These are phyloP conservation scores for Cetraspora pellucida DNA, from an alignment of 192 early-diverging fungal genomes.

Conservation along the genomic window DNA sequence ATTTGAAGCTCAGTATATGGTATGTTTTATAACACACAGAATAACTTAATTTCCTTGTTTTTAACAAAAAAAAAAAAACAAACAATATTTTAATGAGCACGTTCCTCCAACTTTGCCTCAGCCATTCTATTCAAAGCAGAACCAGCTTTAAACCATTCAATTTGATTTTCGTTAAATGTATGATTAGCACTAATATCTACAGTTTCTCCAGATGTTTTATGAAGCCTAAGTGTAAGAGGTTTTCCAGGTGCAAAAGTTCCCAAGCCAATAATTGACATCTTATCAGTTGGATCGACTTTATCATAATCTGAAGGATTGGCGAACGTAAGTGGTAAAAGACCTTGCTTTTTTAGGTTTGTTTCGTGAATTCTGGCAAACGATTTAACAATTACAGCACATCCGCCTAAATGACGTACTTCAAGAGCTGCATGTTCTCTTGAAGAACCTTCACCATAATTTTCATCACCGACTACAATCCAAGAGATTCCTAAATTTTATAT, in stretches of 20 bases:
- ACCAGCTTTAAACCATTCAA: constrained; percentile 98
- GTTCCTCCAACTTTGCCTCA: too few species aligned
- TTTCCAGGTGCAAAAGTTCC: constrained; percentile 79
- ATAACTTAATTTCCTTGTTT: too few species aligned
- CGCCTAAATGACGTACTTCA: constrained; percentile 94
- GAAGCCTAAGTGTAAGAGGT: constrained; percentile 80
- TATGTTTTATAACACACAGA: too few species aligned
- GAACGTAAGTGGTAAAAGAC: constrained; percentile 95
- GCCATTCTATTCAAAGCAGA: constrained; percentile 84
- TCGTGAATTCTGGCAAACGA: constrained; percentile 99
- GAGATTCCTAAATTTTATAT: constrained; percentile 26
- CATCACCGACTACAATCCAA: constrained; percentile 98
- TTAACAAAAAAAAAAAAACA: too few species aligned
- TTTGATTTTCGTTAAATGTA: constrained; percentile 98
- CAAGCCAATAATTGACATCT: constrained; percentile 87
- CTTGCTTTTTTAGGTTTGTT: constrained; percentile 99
- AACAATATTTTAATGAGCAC: not conserved
- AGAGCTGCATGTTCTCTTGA: constrained; percentile 99
- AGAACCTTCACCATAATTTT: constrained; percentile 99
- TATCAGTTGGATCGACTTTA: constrained; percentile 83
- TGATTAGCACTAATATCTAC: constrained; percentile 90
- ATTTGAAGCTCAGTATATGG: too few species aligned
- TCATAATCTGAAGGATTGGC: constrained; percentile 93
- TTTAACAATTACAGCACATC: constrained; percentile 92
- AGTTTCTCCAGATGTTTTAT: constrained; percentile 76